These are phyloP conservation scores for Suhomyces taliae DNA, from an alignment of 1,139 yeast genomes.

Conservation along the genomic window DNA sequence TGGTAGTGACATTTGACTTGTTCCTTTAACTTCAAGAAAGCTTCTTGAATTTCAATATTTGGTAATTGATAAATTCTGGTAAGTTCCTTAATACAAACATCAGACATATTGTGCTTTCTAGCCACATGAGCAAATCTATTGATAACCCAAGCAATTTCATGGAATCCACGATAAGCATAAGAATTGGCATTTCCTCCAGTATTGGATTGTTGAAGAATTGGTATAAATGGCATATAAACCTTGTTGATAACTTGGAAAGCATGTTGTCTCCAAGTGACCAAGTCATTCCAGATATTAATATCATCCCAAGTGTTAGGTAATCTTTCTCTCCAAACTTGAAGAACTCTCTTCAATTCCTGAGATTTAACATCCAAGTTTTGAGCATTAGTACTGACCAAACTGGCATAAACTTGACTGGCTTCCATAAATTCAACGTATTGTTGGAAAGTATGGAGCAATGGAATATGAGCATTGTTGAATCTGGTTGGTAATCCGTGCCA, in stretches of 20 bases:
- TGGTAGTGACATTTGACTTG: conserved; percentile 98
- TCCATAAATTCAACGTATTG: conserved; percentile 98
- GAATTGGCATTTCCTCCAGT: conserved; percentile 78
- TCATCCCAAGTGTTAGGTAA: conserved; percentile 97
- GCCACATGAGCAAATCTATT: conserved; percentile 98
- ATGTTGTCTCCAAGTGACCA: conserved; percentile 98
- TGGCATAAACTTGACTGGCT: conserved; percentile 91
- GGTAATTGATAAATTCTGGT: conserved; percentile 95
- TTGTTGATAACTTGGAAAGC: conserved; percentile 96
- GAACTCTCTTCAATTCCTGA: conserved; percentile 88
- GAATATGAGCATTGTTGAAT: conserved; percentile 83
- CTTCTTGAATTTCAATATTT: conserved; percentile 97
- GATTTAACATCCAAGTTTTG: conserved; percentile 90
- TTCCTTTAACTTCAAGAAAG: conserved; percentile 90
- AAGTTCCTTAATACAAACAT: conserved; percentile 89
- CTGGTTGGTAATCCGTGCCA: conserved; percentile 89
- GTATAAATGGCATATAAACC: conserved; percentile 90
- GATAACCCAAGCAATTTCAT: conserved; percentile 98
- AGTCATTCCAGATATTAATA: conserved; percentile 94
- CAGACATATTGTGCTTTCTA: conserved; percentile 93
- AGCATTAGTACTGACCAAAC: conserved; percentile 85
- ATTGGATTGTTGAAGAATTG: conserved; percentile 75
- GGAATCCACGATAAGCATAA: conserved; percentile 95
- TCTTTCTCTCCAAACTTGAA: conserved; percentile 98
- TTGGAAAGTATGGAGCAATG: conserved; percentile 90